Evolutionary conservation across 148 eudicot species (phyloP).

Genomic region (Amaranthus hypochondriacus): DNA sequence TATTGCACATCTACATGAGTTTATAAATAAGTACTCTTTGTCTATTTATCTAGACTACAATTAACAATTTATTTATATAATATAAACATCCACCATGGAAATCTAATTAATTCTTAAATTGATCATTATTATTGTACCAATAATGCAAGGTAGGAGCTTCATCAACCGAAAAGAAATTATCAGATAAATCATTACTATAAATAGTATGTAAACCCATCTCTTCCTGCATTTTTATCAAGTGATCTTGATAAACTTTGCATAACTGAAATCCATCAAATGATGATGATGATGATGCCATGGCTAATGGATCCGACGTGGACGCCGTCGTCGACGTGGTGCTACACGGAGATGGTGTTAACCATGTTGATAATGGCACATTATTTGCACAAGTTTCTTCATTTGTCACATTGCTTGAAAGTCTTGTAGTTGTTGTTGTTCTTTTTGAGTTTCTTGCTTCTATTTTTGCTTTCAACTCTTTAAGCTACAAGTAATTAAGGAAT

Average conservation of each 20-base stretch:
- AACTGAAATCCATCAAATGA: conserved; percentile 22
- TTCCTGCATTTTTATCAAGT: conserved; percentile 52
- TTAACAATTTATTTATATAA: too few species aligned
- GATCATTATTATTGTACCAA: conserved; percentile 36
- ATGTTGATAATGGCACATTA: conserved; percentile 5
- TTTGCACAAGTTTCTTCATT: conserved; percentile 2
- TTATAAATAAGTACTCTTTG: too few species aligned
- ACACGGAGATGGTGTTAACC: conserved; percentile 14
- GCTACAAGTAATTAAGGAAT: conserved; percentile 26
- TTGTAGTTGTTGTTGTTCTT: conserved; percentile 8
- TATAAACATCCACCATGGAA: too few species aligned
- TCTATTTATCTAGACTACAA: too few species aligned
- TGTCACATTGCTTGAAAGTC: conserved; percentile 11
- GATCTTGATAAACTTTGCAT: conserved; percentile 44
- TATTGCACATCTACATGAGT: too few species aligned
- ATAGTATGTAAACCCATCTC: conserved; percentile 62
- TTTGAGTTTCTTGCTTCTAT: conserved; percentile 33
- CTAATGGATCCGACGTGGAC: conserved; percentile 21
- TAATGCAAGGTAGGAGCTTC: conserved; percentile 67
- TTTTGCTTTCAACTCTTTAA: conserved; percentile 63
- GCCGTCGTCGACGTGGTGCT: background rate
- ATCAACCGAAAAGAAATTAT: conserved; percentile 66
- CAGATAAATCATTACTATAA: conserved; percentile 50
- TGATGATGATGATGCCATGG: conserved; percentile 20
- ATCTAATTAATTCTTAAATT: conserved; percentile 4